A percentile compares a stretch with the other conserved stretches of the same genome.
Conservation (phyloP, 2,329 filamentous ascomycete species). For the Ceratocystis smalleyi region DNA sequence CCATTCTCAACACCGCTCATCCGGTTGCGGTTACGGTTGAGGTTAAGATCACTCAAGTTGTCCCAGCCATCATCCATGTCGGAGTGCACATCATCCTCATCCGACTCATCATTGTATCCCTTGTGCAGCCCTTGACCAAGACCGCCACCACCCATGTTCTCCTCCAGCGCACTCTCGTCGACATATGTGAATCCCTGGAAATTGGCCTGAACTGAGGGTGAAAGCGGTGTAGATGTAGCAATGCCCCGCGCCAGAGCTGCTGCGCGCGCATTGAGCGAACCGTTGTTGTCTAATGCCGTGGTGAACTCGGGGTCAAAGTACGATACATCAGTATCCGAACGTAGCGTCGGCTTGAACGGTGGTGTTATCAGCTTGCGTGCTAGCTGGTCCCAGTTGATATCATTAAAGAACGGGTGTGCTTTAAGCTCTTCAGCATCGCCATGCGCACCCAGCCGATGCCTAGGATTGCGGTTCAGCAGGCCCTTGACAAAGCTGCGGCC, state of each 20-base stretch:
- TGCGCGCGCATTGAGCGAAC: conserved; percentile 80
- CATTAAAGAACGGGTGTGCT: conserved; percentile 82
- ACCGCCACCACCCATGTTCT: conserved; percentile 49
- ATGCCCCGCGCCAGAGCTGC: conserved; percentile 74
- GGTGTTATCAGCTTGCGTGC: conserved; percentile 84
- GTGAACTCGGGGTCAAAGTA: conserved; percentile 99
- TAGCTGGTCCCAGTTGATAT: conserved; percentile 83
- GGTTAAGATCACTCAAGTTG: conserved; percentile 39
- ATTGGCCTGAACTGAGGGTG: conserved; percentile 90
- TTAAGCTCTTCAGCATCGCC: conserved; percentile 90
- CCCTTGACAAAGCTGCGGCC: conserved; percentile 98
- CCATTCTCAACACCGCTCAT: conserved; percentile 50
- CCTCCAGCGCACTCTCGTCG: conserved; percentile 89
- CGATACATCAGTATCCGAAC: conserved; percentile 87
- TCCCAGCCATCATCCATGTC: conserved; percentile 43
- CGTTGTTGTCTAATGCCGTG: conserved; percentile 73
- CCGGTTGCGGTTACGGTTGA: conserved; percentile 38
- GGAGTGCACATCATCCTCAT: conserved; percentile 25
- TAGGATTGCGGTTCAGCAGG: conserved; percentile 88
- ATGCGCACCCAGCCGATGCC: conserved; percentile 79
- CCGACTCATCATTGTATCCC: conserved; percentile 40
- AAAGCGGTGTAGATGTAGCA: conserved; percentile 78
- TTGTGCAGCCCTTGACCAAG: conserved; percentile 31
- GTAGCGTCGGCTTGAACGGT: conserved; percentile 94
- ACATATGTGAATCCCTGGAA: conserved; percentile 98